A percentile compares a stretch with the other conserved stretches of the same genome.
phyloP scores from a whole-genome alignment of 2,329 filamentous ascomycete species.

The Zymoseptoria crescenta region DNA sequence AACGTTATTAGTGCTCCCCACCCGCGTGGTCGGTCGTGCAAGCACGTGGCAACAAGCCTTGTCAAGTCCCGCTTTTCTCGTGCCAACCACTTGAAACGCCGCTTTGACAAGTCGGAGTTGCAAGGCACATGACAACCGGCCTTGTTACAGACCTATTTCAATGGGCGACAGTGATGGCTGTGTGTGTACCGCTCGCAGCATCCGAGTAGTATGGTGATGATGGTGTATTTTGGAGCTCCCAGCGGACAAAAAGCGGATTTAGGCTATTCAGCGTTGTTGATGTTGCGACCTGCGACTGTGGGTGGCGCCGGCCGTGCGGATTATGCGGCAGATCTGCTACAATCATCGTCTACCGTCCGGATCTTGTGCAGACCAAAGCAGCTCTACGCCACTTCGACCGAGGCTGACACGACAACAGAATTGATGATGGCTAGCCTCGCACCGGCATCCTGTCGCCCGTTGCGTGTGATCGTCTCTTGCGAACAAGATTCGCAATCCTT shows the following conservation, averaged over 20 bases:
- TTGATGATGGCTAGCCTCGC: background rate
- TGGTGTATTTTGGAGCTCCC: too few relatives aligned
- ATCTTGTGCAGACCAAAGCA: background rate
- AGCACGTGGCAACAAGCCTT: background rate
- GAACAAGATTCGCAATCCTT: background rate
- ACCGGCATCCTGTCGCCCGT: background rate
- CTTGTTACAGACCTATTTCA: too few relatives aligned
- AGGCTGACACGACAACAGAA: background rate
- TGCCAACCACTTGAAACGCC: background rate
- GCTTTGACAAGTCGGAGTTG: background rate
- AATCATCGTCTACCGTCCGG: background rate
- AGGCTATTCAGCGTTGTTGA: background rate
- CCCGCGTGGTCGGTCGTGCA: background rate
- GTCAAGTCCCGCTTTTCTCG: background rate
- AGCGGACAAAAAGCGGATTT: background rate
- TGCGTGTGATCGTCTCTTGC: background rate
- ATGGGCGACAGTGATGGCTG: too few relatives aligned
- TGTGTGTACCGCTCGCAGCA: too few relatives aligned
- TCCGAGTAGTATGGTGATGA: too few relatives aligned
- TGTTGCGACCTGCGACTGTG: too few relatives aligned
- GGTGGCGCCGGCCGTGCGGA: background rate
- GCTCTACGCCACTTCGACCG: background rate
- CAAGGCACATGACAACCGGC: too few relatives aligned
- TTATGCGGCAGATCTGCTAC: too few relatives aligned
- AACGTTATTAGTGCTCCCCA: background rate